Base-by-base conservation (phyloP, 2,329 filamentous ascomycete genomes). In the Beauveria brongniartii region DNA sequence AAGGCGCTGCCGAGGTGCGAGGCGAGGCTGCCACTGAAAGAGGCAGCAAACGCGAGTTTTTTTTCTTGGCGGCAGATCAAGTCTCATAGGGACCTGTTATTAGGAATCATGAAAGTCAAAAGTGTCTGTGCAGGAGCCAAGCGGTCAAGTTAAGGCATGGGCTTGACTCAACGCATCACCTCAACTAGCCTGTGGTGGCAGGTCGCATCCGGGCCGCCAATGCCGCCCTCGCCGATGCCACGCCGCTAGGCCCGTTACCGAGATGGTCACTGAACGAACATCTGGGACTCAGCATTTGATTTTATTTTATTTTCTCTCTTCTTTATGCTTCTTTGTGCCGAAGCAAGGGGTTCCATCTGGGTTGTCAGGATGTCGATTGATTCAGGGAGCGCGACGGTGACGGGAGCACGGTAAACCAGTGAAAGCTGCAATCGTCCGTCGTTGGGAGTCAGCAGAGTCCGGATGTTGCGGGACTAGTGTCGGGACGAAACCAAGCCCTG, bases 401-500 rank as follows among this genome's bases (percentile, higher is more conserved):
- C 30, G 4, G 10, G 12, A 14, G 30, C 14, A 5, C 18, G 48
- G 18, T 34, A 18, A 52, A 12, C n/a, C 10, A 34, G 12, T n/a
- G 16, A 34, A n/a, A 52, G 48, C 48, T 22, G 28, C 48, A 22
- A 30, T 28, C 26, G 48, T 30, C 9, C 28, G 24, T 20, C 8
- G 48, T 37, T 37, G 10, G 28, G 12, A 34, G 28, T 10, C 24
- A 34, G 28, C 48, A 34, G 18, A 26, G 8, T 12, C 44, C 28
- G 43, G 46, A 41, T 48, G 54, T 37, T 51, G 47, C 56, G 37
- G 56, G 56, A 34, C 55, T 58, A 51, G 47, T 30, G 55, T 34
- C 2, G 40, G 40, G 48, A 53, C 50, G 41, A 59, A 59, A 59
- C 57, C 28, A 53, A 47, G 57, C 57, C 40, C 57, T 59, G 57